A percentile compares a stretch with the other conserved stretches of the same genome.
phyloP scores from a whole-genome alignment of 768 basidiomycete species.

The Tephrocybe rancida region DNA sequence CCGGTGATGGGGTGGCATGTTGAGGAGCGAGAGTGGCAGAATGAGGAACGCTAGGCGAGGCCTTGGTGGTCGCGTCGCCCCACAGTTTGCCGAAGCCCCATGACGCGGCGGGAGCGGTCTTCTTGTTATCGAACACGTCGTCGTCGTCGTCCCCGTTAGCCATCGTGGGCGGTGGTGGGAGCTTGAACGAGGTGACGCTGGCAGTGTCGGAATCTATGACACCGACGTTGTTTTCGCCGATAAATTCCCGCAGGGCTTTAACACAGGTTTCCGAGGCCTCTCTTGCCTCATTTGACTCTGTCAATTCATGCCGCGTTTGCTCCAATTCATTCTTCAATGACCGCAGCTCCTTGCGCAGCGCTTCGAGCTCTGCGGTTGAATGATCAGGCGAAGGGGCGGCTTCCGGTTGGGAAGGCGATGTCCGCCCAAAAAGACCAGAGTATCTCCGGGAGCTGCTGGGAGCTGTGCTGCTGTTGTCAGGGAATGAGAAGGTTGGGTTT shows the following conservation, averaged over 20 bases:
- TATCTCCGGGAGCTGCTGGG: conserved; percentile 38
- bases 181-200: conserved; percentile 30
- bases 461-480: conserved; percentile 27
- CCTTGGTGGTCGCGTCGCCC: conserved; percentile 42
- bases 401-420: conserved; percentile 45
- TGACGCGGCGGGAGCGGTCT: conserved; percentile 26
- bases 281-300: conserved; percentile 79
- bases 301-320: conserved; percentile 64
- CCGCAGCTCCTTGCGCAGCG: conserved; percentile 61
- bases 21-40: conserved; percentile 29
- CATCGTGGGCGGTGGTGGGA: conserved; percentile 44
- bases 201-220: conserved; percentile 19
- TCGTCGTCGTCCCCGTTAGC: conserved; percentile 40
- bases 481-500: conserved; percentile 36
- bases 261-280: conserved; percentile 89
- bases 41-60: conserved; percentile 21
- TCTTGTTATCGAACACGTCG: conserved; percentile 34
- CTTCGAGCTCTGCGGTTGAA: conserved; percentile 49
- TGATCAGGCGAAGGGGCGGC: conserved; percentile 13
- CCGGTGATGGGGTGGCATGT: conserved; percentile 26
- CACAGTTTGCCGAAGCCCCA: conserved; percentile 77
- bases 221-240: conserved; percentile 73
- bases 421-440: conserved; percentile 56
- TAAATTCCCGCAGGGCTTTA: conserved; percentile 80
- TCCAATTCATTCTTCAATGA: conserved; percentile 61